A percentile compares a stretch with the other conserved stretches of the same genome.
These are phyloP conservation scores for Ganoderma sinense DNA, from an alignment of 1,284 basidiomycete genomes.

Conservation along the genomic window DNA sequence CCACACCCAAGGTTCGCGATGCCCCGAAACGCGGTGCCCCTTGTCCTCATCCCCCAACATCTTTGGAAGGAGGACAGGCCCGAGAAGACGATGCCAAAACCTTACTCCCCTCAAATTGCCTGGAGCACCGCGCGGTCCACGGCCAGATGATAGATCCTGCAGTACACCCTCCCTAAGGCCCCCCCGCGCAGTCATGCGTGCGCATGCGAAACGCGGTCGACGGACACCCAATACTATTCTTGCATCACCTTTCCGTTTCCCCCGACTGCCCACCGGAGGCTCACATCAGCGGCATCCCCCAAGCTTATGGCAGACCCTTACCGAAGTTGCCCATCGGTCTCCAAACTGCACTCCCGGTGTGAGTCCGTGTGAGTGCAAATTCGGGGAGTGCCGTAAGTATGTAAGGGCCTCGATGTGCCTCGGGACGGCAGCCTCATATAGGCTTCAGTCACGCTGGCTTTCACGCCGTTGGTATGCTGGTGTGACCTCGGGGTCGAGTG, in stretches of 20 bases:
- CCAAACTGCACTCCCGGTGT: background rate
- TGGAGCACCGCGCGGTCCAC: background rate
- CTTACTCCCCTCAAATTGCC: background rate
- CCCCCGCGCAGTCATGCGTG: background rate
- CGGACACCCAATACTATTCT: conserved; percentile 1
- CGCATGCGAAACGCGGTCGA: background rate
- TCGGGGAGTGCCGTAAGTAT: background rate
- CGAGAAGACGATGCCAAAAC: background rate
- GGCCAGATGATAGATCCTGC: background rate
- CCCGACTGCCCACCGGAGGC: background rate
- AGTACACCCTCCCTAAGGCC: background rate
- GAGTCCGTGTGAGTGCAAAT: background rate
- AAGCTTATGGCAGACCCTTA: background rate
- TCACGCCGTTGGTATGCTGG: background rate
- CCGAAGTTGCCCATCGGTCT: background rate
- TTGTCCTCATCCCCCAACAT: background rate
- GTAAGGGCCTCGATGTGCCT: background rate
- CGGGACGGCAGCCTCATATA: background rate
- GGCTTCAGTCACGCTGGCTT: background rate
- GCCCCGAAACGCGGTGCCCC: background rate
- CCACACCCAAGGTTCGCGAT: background rate
- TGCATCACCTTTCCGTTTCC: background rate
- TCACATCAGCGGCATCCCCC: background rate
- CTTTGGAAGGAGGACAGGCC: background rate
- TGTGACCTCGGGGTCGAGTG: background rate